Conservation (phyloP, 2,329 filamentous ascomycete species). For the Endoconidiophora polonica region DNA sequence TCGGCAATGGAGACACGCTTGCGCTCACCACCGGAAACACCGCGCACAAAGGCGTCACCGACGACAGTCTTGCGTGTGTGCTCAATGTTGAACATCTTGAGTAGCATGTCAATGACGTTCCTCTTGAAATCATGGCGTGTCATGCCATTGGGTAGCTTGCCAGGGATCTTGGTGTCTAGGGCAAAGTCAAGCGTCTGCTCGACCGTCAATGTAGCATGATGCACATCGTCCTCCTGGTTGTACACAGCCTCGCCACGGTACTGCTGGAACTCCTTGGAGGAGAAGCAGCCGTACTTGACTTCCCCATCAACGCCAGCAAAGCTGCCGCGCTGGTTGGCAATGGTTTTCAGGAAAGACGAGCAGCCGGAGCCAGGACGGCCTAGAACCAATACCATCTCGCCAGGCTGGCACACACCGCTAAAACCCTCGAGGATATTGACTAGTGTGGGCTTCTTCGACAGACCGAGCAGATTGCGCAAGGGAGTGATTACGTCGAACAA, state of each 20-base stretch:
- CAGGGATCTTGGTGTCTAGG: slow-evolving; percentile 67
- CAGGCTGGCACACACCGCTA: slow-evolving; percentile 53
- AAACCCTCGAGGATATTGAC: slow-evolving; percentile 60
- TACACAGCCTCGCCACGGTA: slow-evolving; percentile 76
- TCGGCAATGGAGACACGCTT: slow-evolving; percentile 73
- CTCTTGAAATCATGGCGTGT: slow-evolving; percentile 60
- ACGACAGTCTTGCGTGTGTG: slow-evolving; percentile 76
- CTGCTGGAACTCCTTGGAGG: slow-evolving; percentile 50
- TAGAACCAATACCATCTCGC: slow-evolving; percentile 77
- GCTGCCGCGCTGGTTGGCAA: slow-evolving; percentile 46
- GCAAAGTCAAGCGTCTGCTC: slow-evolving; percentile 78
- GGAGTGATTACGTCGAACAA: slow-evolving; percentile 63
- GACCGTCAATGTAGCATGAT: slow-evolving; percentile 72
- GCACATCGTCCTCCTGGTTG: slow-evolving; percentile 73
- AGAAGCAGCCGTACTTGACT: slow-evolving; percentile 61
- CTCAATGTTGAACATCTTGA: slow-evolving; percentile 90
- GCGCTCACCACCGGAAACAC: slow-evolving; percentile 62
- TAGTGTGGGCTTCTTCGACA: slow-evolving; percentile 51
- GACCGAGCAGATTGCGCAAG: slow-evolving; percentile 43
- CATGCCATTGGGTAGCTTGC: slow-evolving; percentile 59
- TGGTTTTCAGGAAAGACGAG: slow-evolving; percentile 51
- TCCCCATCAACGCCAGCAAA: slow-evolving; percentile 46
- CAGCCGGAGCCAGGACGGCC: slow-evolving; percentile 61
- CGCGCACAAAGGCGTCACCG: slow-evolving; percentile 64
- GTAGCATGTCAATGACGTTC: slow-evolving; percentile 53